Conservation (phyloP, 305 asterid genomes). For the Fraxinus latifolia region DNA sequence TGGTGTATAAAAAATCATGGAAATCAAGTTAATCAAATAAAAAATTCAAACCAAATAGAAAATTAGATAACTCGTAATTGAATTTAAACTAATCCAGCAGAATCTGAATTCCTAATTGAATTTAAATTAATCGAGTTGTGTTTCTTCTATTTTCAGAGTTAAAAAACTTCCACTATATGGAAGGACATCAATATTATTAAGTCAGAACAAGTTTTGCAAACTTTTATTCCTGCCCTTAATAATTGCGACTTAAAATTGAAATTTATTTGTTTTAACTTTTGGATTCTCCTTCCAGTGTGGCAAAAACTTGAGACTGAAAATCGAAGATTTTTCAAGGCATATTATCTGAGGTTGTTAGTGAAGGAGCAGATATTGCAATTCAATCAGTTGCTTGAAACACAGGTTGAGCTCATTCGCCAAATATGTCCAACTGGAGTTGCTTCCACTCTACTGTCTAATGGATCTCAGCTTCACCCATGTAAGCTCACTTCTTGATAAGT, state of each 20-base stretch:
- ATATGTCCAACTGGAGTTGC: slow-evolving; percentile 37
- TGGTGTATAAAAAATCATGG: not conserved
- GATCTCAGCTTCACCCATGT: slow-evolving; percentile 51
- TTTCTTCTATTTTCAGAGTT: not conserved
- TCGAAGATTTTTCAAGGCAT: slow-evolving; percentile 60
- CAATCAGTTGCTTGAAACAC: slow-evolving; percentile 65
- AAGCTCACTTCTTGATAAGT: slow-evolving; percentile 29
- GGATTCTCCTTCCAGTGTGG: slow-evolving; percentile 53
- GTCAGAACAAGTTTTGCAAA: not conserved
- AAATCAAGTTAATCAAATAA: not conserved
- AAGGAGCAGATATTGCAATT: slow-evolving; percentile 60
- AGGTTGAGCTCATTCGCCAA: slow-evolving; percentile 55
- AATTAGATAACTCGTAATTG: not conserved
- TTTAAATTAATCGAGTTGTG: not conserved
- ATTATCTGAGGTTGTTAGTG: slow-evolving; percentile 53
- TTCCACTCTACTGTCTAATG: slow-evolving; percentile 39
- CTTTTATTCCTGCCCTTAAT: not conserved
- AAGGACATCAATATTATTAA: slow-evolving; percentile 1
- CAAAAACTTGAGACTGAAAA: slow-evolving; percentile 68
- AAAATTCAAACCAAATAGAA: not conserved
- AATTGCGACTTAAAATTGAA: not conserved
- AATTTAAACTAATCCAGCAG: not conserved
- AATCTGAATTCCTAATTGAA: not conserved
- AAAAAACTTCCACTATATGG: not conserved
- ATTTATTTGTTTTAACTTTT: slow-evolving; percentile 21